phyloP scores from a whole-genome alignment of 345 rosid species.

The Crucihimalaya himalaica region DNA sequence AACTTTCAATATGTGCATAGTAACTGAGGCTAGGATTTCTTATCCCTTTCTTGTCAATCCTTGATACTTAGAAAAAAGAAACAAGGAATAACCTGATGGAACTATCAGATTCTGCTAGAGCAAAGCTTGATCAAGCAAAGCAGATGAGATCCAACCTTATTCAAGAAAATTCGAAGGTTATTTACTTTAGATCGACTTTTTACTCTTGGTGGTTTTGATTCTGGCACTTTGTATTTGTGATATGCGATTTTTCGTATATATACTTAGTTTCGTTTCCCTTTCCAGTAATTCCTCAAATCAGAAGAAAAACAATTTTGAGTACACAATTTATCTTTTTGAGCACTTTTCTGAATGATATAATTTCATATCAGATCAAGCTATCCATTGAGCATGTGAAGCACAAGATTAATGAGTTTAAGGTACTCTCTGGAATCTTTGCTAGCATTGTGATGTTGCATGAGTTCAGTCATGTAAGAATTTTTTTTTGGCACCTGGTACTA shows the following conservation, averaged over 20 bases:
- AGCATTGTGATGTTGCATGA: constrained; percentile 19
- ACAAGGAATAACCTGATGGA: constrained; percentile 38
- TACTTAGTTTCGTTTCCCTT: not conserved
- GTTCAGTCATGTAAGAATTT: not conserved
- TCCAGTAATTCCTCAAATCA: not conserved
- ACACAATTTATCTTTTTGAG: not conserved
- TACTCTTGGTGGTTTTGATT: constrained; percentile 22
- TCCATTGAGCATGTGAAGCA: constrained; percentile 49
- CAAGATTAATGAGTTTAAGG: constrained; percentile 55
- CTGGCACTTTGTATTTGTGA: not conserved
- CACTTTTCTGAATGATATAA: constrained; percentile 17
- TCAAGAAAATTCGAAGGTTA: constrained; percentile 58
- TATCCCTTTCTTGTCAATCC: not conserved
- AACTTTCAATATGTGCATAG: not conserved
- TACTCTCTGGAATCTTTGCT: constrained; percentile 24
- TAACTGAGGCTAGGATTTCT: constrained; percentile 20
- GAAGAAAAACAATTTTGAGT: not conserved
- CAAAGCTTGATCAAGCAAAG: constrained; percentile 53
- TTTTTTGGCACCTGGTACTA: not conserved
- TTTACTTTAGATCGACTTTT: not conserved
- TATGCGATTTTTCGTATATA: not conserved
- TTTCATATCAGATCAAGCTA: constrained; percentile 55
- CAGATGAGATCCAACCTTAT: constrained; percentile 47
- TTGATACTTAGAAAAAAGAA: constrained; percentile 42
- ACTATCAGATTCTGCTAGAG: constrained; percentile 52